Base-by-base conservation (phyloP, 192 early-diverging fungal species). In the Dimargaris xerosporica region DNA sequence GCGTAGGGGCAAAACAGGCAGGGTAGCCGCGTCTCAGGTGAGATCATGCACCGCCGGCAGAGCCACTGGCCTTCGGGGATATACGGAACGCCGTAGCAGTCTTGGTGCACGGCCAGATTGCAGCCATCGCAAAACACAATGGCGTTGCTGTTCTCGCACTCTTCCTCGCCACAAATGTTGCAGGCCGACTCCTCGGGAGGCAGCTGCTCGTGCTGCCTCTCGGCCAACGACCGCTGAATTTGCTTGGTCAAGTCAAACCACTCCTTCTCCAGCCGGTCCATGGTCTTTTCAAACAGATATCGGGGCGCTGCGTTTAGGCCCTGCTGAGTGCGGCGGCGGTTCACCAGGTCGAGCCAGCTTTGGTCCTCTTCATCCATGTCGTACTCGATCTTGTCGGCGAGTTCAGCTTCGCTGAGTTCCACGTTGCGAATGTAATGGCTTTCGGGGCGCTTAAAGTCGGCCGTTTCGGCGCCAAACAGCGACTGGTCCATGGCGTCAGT, bases 111-210 rank as follows among this genome's bases (percentile, higher is more conserved):
- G 2, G 94, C 95, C 54, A 99, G 70, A 69, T 99, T 94, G 71
- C 96, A 99, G 0, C 96, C 96, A 73, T 99, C 96, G 76, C 96
- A 99, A 66, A 96, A 99, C 7, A 99, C 96, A 55, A 99, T 99
- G 0, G 93, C 95, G 67, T 99, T 99, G 69, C 88, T 86, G 70
- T 99, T 99, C 75, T 99, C 96, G 73, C 90, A 88, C 76, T 99
- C 96, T n/a, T 91, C 90, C 65, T 96, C 93, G 64, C 94, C 92
- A 73, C 96, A 99, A 21, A 99, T 87, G 2, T 88, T 88, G 64
- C 96, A 99, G 6, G 81, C 79, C 0, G 85, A 81, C 64, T 99
- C 94, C 44, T 94, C 91, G 2, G 81, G 80, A 19, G 81, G 79
- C 55, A 83, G 65, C 45, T 67, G 67, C 62, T 74, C 77, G 61